These are phyloP conservation scores for Diplotaxis tenuifolia DNA, from an alignment of 345 rosid species.

Conservation along the genomic window DNA sequence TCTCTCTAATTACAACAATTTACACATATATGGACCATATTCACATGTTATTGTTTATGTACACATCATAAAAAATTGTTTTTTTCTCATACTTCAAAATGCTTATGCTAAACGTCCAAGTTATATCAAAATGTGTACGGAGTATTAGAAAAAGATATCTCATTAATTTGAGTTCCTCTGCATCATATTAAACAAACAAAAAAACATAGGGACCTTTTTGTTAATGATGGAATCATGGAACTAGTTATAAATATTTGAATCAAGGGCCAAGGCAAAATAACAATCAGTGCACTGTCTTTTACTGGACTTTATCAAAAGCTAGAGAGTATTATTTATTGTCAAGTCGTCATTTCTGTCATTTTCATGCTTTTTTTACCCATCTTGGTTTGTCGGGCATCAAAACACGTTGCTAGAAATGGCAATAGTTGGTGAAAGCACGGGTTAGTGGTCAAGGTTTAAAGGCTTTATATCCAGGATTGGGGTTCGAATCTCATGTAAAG, in stretches of 20 bases:
- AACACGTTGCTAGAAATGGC: neutral
- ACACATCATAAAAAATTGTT: neutral
- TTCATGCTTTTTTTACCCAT: constrained; percentile 24
- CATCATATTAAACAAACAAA: no score
- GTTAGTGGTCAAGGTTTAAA: no score
- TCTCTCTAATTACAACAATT: no score
- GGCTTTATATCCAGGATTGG: no score
- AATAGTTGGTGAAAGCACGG: no score
- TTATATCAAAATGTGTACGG: no score
- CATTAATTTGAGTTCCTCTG: no score
- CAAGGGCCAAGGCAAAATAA: neutral
- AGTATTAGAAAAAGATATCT: no score
- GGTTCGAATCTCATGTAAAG: no score
- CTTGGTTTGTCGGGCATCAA: constrained; percentile 10
- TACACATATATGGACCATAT: constrained; percentile 6
- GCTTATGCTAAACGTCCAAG: constrained; percentile 25
- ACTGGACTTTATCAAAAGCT: constrained; percentile 6
- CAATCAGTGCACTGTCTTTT: neutral
- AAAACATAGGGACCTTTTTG: no score
- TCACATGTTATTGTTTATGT: constrained; percentile 2
- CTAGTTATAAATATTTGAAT: no score
- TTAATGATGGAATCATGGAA: neutral
- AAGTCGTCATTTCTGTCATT: constrained; percentile 32
- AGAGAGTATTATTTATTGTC: constrained; percentile 16
- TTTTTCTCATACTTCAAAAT: neutral